phyloP scores from a whole-genome alignment of 345 rosid species.

The Moringa oleifera region DNA sequence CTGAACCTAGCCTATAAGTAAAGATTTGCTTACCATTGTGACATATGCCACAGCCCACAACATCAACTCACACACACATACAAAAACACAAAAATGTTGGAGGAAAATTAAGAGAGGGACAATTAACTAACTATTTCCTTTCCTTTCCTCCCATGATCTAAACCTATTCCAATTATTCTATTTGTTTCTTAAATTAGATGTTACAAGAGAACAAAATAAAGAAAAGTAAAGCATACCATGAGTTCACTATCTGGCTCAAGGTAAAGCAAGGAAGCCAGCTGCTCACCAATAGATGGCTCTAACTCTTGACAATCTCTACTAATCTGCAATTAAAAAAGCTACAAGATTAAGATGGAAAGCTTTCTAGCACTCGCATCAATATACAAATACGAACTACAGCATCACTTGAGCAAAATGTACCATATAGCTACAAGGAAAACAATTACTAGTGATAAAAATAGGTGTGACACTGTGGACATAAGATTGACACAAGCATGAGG shows the following conservation, averaged over 20 bases:
- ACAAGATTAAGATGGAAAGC: conserved; percentile 17
- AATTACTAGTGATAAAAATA: not conserved
- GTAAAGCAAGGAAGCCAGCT: conserved; percentile 89
- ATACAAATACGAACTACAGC: not conserved
- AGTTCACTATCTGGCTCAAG: conserved; percentile 98
- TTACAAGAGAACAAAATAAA: conserved; percentile 4
- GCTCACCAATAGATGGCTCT: conserved; percentile 89
- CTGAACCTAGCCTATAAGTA: too few species aligned
- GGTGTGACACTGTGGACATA: too few species aligned
- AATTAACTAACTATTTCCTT: not conserved
- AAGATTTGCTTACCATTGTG: too few species aligned
- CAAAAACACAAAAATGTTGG: too few species aligned
- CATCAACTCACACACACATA: too few species aligned
- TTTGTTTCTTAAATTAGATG: not conserved
- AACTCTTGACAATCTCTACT: conserved; percentile 99
- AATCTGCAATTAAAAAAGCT: conserved; percentile 48
- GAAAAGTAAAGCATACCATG: conserved; percentile 54
- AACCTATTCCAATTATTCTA: conserved; percentile 3
- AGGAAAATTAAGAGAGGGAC: not conserved
- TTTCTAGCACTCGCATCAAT: conserved; percentile 4
- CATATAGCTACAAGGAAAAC: not conserved
- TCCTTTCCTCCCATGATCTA: not conserved
- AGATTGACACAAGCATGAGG: too few species aligned
- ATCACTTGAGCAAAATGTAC: not conserved
- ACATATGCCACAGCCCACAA: too few species aligned